Percentiles rank a stretch among this genome's conserved stretches.
These are phyloP conservation scores for Cytospora piceicola DNA, from an alignment of 2,329 filamentous ascomycete genomes.

Conservation along the genomic window DNA sequence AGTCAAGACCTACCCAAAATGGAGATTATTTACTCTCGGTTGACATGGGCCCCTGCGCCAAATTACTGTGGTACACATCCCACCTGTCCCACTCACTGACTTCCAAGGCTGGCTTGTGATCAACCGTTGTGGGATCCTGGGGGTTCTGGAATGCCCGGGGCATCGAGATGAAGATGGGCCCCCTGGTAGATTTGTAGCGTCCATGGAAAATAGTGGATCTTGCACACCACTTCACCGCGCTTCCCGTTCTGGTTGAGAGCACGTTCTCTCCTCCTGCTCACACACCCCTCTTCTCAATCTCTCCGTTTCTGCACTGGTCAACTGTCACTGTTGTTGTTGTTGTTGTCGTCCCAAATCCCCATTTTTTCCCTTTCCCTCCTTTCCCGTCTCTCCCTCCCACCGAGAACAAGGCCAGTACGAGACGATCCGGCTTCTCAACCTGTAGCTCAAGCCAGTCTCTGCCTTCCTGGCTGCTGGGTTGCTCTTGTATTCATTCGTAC, in stretches of 20 bases:
- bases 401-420: slow-evolving; percentile 23
- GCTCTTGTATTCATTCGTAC: slow-evolving; percentile 8
- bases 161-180: slow-evolving; percentile 7
- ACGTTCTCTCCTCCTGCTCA: slow-evolving; percentile 16
- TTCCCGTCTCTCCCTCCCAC: slow-evolving; percentile 9
- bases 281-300: slow-evolving; percentile 12
- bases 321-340: neutral
- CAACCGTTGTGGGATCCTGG: neutral
- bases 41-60: slow-evolving; percentile 14
- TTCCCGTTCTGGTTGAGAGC: slow-evolving; percentile 19
- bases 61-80: slow-evolving; percentile 24
- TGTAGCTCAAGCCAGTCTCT: slow-evolving; percentile 1
- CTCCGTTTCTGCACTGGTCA: slow-evolving; percentile 14
- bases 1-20: too few species aligned
- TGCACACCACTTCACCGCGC: slow-evolving; percentile 19
- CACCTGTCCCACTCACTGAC: slow-evolving; percentile 11
- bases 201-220: slow-evolving; percentile 16
- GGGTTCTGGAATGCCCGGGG: slow-evolving; percentile 3
- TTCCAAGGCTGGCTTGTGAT: slow-evolving; percentile 20
- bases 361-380: slow-evolving; percentile 1
- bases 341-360: slow-evolving; percentile 2
- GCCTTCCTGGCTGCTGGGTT: slow-evolving; percentile 8
- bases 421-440: slow-evolving; percentile 13
- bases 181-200: slow-evolving; percentile 4
- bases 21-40: too few species aligned